A percentile compares a stretch with the other conserved stretches of the same genome.
Conservation (phyloP, 1,284 basidiomycete genomes). For the Mixia osmundae region DNA sequence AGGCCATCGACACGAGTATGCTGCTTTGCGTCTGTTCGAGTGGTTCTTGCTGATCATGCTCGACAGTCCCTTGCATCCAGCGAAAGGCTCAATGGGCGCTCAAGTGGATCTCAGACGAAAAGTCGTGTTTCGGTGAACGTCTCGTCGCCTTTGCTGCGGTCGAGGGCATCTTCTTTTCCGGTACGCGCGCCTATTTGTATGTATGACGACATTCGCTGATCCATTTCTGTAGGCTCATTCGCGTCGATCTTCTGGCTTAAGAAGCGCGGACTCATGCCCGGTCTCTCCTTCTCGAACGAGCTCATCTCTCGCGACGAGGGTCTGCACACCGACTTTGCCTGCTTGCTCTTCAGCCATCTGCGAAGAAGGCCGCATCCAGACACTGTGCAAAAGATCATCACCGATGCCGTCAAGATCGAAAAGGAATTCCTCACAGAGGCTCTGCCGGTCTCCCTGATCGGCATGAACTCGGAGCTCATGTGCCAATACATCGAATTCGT, state of each 20-base stretch:
- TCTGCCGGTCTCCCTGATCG: slow-evolving; percentile 23
- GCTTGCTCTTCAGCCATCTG: slow-evolving; percentile 26
- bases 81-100: slow-evolving; percentile 23
- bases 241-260: slow-evolving; percentile 29
- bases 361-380: slow-evolving; percentile 24
- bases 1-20: slow-evolving; percentile 32
- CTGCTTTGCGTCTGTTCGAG: slow-evolving; percentile 18
- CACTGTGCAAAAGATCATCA: slow-evolving; percentile 23
- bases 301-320: slow-evolving; percentile 28
- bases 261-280: slow-evolving; percentile 27
- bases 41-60: slow-evolving; percentile 1
- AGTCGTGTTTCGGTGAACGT: slow-evolving; percentile 25
- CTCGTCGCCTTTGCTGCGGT: slow-evolving; percentile 27
- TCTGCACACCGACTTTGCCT: slow-evolving; percentile 28
- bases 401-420: slow-evolving; percentile 26
- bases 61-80: slow-evolving; percentile 18
- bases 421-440: slow-evolving; percentile 24
- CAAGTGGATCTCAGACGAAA: slow-evolving; percentile 25
- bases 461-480: slow-evolving; percentile 23
- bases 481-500: slow-evolving; percentile 21
- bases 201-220: neutral
- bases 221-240: slow-evolving; percentile 21
- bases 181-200: slow-evolving; percentile 1
- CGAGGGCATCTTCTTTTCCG: slow-evolving; percentile 28
- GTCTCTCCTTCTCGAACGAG: slow-evolving; percentile 21